phyloP scores from a whole-genome alignment of 495 filamentous ascomycete genomes.

The Astrocystis sublimbata region DNA sequence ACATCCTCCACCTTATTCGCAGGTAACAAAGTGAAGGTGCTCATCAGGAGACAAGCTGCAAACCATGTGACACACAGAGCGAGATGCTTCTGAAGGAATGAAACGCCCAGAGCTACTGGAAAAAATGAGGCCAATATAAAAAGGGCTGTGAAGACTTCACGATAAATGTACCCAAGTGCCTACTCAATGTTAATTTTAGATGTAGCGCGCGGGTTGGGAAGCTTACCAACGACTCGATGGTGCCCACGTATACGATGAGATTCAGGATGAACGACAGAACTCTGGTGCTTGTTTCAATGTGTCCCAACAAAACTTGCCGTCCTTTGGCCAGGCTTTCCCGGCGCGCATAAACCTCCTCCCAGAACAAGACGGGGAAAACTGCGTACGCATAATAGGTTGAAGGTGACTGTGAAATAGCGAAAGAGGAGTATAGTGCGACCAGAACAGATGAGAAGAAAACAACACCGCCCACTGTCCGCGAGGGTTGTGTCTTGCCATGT shows the following conservation, averaged over 20 bases:
- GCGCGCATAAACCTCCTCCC: conserved; percentile 91
- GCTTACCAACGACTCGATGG: conserved; percentile 81
- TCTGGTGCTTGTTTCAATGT: conserved; percentile 60
- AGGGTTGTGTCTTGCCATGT: conserved; percentile 65
- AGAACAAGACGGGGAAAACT: conserved; percentile 90
- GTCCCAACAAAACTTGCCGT: conserved; percentile 64
- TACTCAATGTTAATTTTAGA: conserved; percentile 31
- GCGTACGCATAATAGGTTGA: conserved; percentile 90
- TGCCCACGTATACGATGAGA: conserved; percentile 62
- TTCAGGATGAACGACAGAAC: conserved; percentile 62
- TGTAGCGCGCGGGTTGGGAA: not conserved
- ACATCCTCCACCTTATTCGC: conserved; percentile 82
- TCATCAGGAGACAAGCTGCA: conserved; percentile 77
- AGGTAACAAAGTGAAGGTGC: conserved; percentile 84
- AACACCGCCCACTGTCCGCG: conserved; percentile 61
- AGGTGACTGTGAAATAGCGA: conserved; percentile 76
- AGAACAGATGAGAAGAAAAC: conserved; percentile 75
- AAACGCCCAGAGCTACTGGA: conserved; percentile 71
- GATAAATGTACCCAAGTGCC: conserved; percentile 80
- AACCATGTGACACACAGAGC: conserved; percentile 72
- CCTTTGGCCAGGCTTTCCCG: conserved; percentile 69
- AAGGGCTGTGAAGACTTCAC: conserved; percentile 81
- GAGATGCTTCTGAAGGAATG: conserved; percentile 66
- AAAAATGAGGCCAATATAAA: conserved; percentile 76
- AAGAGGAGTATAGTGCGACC: conserved; percentile 71